Conservation (phyloP, 2,329 filamentous ascomycete species). For the Alternaria arborescens region DNA sequence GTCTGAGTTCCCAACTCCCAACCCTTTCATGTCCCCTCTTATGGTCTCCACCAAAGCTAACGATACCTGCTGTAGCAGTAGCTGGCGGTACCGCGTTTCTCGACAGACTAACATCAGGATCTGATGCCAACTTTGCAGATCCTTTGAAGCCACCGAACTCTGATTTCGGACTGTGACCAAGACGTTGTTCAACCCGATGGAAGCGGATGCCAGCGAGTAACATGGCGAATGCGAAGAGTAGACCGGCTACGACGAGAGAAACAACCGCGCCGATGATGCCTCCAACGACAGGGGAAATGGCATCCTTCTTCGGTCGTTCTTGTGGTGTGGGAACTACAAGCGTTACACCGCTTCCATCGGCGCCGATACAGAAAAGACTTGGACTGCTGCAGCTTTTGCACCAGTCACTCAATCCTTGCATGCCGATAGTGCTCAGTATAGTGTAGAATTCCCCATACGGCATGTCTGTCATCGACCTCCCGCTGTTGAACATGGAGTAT, state of each 20-base stretch:
- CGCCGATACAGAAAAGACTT: slow-evolving; percentile 61
- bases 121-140: slow-evolving; percentile 61
- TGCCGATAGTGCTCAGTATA: slow-evolving; percentile 55
- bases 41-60: slow-evolving; percentile 23
- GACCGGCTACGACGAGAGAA: slow-evolving; percentile 56
- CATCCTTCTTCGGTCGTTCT: neutral
- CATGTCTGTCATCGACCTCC: slow-evolving; percentile 57
- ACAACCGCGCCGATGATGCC: slow-evolving; percentile 66
- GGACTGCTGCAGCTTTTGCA: slow-evolving; percentile 59
- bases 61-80: neutral
- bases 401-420: slow-evolving; percentile 61
- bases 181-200: slow-evolving; percentile 48
- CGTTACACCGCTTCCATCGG: slow-evolving; percentile 32
- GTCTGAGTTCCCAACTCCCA: slow-evolving; percentile 66
- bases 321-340: slow-evolving; percentile 4
- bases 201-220: slow-evolving; percentile 58
- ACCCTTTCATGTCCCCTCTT: slow-evolving; percentile 59
- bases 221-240: slow-evolving; percentile 55
- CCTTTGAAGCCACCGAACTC: slow-evolving; percentile 66
- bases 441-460: slow-evolving; percentile 60
- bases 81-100: slow-evolving; percentile 53
- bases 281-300: slow-evolving; percentile 56
- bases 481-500: slow-evolving; percentile 62
- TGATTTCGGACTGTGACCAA: slow-evolving; percentile 39
- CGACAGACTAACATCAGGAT: slow-evolving; percentile 61